Evolutionary conservation across 140 eudicot genomes (phyloP), one percentile per base, ranked within the genome.

Genomic region (Anethum foeniculum): DNA sequence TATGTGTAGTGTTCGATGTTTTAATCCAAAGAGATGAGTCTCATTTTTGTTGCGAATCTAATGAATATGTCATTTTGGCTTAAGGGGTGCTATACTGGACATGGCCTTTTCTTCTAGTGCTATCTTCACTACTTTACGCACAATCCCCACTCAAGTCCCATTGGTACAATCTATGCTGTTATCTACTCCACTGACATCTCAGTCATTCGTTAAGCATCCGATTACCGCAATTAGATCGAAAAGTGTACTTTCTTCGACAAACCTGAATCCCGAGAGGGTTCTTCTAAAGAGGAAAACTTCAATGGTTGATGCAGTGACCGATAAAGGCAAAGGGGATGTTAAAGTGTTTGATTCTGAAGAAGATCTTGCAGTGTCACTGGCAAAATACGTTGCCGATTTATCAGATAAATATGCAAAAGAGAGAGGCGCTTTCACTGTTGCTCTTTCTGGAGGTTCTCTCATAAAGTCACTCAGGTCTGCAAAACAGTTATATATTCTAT

Each of bases 371-470:
- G 83, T 76, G 21, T 84, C 95, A 58, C 82, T 93, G 38, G 98
- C 97, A 0, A 83, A 89, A 82, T 91, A 89, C 88, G 85, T 88
- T 1, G 89, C 95, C 73, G 88, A 88, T 77, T 84, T 91, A 23
- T 91, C 97, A 12, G 86, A 86, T 7, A 85, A 80, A 27, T 93
- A 82, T 77, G 51, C 76, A 68, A 83, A 86, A 58, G 83, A 85
- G 80, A 93, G 89, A 82, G 97, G 90, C 7, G 85, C 95, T 39
- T 93, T 93, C 86, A 85, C 93, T 5, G 92, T 91, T 79, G 96
- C 89, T 79, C 85, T 93, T 3, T 93, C 98, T 11, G 97, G 97
- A 5, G 97, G 95, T 71, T 85, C 96, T 48, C 79, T 93, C 47
- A 89, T 93, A 30, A 88, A 93, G 77, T 86, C 92, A 3, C 89